Conservation (phyloP, 352 stramenopile genomes). For the Pythium grandisporangium region DNA sequence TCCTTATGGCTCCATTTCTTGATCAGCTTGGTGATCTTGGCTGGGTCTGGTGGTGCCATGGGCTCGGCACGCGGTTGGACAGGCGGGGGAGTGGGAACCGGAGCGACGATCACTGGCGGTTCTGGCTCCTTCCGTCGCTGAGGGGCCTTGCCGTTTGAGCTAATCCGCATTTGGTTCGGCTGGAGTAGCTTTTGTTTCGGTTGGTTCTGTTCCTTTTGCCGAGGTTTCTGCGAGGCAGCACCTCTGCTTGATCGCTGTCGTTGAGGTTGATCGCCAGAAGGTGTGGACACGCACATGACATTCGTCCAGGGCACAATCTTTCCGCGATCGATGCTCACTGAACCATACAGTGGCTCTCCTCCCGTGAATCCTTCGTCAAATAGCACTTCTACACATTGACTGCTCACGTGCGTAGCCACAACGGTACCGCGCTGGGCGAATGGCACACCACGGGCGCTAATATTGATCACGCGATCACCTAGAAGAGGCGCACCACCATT, state of each 20-base stretch:
- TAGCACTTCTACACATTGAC: slow-evolving; percentile 96
- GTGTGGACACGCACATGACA: slow-evolving; percentile 57
- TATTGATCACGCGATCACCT: slow-evolving; percentile 97
- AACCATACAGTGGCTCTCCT: slow-evolving; percentile 92
- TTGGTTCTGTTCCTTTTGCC: background rate
- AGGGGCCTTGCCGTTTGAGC: slow-evolving; percentile 6
- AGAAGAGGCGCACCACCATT: slow-evolving; percentile 82
- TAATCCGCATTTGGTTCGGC: slow-evolving; percentile 1
- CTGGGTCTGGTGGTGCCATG: slow-evolving; percentile 28
- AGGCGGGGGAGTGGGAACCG: slow-evolving; percentile 1
- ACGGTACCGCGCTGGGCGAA: slow-evolving; percentile 97
- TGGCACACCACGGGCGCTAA: slow-evolving; percentile 91
- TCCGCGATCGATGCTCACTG: slow-evolving; percentile 91
- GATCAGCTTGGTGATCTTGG: slow-evolving; percentile 57
- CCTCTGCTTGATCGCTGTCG: too few species aligned
- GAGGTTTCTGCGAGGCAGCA: too few species aligned
- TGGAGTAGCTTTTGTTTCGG: background rate
- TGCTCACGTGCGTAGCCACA: slow-evolving; percentile 94
- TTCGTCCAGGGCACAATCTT: slow-evolving; percentile 94
- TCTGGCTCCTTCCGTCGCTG: background rate
- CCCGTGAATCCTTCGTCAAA: slow-evolving; percentile 97
- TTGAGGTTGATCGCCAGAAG: slow-evolving; percentile 12
- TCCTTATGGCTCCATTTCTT: slow-evolving; percentile 46
- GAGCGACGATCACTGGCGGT: background rate
- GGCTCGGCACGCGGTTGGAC: background rate